These are phyloP conservation scores for Calonectria pseudoreteaudii DNA, from an alignment of 2,329 filamentous ascomycete species.

Conservation along the genomic window DNA sequence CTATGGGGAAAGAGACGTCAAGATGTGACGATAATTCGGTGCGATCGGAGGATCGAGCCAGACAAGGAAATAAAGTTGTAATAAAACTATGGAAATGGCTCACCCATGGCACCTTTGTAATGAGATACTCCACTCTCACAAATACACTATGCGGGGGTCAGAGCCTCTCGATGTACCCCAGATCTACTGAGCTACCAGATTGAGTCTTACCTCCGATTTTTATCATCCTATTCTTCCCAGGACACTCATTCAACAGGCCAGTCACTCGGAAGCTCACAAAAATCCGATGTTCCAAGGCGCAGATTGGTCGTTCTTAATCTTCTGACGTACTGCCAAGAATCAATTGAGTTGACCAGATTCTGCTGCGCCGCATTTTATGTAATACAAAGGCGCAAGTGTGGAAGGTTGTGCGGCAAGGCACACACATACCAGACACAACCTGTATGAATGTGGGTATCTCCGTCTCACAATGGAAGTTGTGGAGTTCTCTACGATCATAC, in stretches of 20 bases:
- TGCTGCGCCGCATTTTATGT: not conserved
- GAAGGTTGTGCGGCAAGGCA: not conserved
- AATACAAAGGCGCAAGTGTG: not conserved
- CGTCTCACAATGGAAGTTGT: not conserved
- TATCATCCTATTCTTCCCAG: not conserved
- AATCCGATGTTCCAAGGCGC: not conserved
- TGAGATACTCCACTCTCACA: not conserved
- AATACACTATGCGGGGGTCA: not conserved
- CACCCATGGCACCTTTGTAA: not conserved
- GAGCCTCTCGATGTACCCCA: not conserved
- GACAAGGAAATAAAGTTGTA: not conserved
- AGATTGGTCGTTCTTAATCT: not conserved
- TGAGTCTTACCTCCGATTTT: too few species aligned
- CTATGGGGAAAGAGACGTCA: not conserved
- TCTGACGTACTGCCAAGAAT: not conserved
- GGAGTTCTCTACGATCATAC: not conserved
- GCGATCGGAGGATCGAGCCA: not conserved
- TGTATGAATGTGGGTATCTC: not conserved
- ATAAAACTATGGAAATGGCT: not conserved
- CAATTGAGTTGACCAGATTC: not conserved
- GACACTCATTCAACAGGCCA: not conserved
- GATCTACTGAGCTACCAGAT: not conserved
- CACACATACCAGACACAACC: not conserved
- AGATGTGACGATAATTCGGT: not conserved
- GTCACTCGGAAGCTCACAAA: not conserved